Conservation (phyloP, 2,329 filamentous ascomycete genomes). For the Fusarium succisae region DNA sequence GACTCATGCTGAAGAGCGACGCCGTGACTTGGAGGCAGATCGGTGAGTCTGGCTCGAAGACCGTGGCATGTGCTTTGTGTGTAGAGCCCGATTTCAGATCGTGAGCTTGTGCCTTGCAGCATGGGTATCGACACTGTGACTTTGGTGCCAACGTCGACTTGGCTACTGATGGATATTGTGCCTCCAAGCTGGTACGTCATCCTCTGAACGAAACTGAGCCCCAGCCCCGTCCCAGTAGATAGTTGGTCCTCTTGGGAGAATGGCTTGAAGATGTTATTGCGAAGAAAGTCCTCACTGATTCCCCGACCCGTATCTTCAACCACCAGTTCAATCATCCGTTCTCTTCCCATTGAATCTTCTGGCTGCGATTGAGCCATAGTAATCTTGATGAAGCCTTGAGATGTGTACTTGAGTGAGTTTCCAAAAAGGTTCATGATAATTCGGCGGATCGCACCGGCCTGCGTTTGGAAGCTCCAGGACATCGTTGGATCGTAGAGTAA, state of each 20-base stretch:
- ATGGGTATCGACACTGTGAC: slow-evolving; percentile 47
- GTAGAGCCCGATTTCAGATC: neutral
- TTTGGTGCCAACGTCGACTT: slow-evolving; percentile 48
- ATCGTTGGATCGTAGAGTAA: neutral
- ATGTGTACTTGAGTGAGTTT: slow-evolving; percentile 70
- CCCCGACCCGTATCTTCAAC: slow-evolving; percentile 72
- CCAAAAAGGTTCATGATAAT: slow-evolving; percentile 72
- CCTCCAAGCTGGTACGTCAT: slow-evolving; percentile 68
- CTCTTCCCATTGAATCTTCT: neutral
- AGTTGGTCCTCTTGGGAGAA: slow-evolving; percentile 72
- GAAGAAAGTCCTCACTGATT: slow-evolving; percentile 69
- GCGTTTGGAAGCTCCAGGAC: slow-evolving; percentile 62
- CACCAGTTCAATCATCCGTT: slow-evolving; percentile 47
- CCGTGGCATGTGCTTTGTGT: neutral
- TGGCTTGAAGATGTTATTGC: slow-evolving; percentile 68
- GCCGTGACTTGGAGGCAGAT: rapidly evolving
- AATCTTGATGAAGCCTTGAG: slow-evolving; percentile 43
- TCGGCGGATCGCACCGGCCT: slow-evolving; percentile 59
- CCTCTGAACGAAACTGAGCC: slow-evolving; percentile 69
- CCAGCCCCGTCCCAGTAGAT: slow-evolving; percentile 68
- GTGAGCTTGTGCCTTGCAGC: neutral
- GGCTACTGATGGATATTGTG: slow-evolving; percentile 63
- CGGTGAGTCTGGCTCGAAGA: neutral
- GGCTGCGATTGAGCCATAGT: slow-evolving; percentile 30
- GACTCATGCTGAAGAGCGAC: neutral